phyloP scores from a whole-genome alignment of 768 basidiomycete genomes.

The Hericium alpestre region DNA sequence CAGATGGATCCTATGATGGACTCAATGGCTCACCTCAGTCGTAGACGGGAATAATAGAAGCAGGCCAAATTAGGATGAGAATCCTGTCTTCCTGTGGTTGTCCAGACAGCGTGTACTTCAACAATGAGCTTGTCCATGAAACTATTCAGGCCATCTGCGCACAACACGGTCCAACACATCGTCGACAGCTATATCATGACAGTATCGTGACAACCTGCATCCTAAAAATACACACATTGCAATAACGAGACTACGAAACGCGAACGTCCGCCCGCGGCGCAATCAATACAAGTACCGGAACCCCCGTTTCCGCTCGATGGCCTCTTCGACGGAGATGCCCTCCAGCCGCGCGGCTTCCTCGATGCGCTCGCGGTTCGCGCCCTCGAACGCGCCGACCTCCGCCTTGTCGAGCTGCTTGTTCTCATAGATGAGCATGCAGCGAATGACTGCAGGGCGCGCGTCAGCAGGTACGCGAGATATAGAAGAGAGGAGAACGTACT shows the following conservation, averaged over 20 bases:
- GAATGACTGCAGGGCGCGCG: slow-evolving; percentile 25
- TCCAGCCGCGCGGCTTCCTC: slow-evolving; percentile 50
- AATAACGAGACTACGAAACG: neutral
- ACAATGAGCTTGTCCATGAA: too few species aligned
- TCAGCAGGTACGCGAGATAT: neutral
- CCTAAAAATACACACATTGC: neutral
- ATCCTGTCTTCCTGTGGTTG: too few species aligned
- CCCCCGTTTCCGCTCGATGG: slow-evolving; percentile 42
- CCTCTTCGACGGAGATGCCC: slow-evolving; percentile 50
- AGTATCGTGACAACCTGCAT: neutral
- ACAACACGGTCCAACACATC: neutral
- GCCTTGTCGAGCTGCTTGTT: slow-evolving; percentile 42
- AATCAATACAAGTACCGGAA: slow-evolving; percentile 46
- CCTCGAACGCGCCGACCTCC: slow-evolving; percentile 29
- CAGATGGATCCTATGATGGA: neutral
- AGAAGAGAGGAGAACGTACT: slow-evolving; percentile 16
- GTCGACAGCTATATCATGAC: too few species aligned
- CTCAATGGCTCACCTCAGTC: neutral
- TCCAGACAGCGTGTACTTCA: too few species aligned
- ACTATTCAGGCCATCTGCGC: too few species aligned
- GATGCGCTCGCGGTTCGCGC: slow-evolving; percentile 37
- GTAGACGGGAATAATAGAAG: neutral
- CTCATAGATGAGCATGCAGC: slow-evolving; percentile 33
- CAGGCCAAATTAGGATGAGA: too few species aligned
- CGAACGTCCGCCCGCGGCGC: too few species aligned